phyloP scores from a whole-genome alignment of 768 basidiomycete species.

The Sporobolomyces roseus region DNA sequence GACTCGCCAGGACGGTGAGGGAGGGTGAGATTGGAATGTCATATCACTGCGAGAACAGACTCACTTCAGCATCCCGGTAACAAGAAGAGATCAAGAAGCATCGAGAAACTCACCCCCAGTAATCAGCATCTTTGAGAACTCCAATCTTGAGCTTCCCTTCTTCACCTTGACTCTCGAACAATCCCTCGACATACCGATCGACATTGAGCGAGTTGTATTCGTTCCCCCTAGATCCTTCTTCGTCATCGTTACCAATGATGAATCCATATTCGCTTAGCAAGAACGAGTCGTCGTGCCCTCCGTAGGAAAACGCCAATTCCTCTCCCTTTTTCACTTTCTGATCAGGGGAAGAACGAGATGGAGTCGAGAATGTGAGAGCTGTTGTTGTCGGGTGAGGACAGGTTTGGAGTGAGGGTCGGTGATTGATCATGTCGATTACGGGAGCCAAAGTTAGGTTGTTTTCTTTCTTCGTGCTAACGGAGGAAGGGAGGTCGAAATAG shows the following conservation, averaged over 20 bases:
- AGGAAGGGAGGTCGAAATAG: constrained; percentile 60
- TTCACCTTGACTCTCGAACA: constrained; percentile 54
- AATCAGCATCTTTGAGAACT: constrained; percentile 61
- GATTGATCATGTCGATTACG: constrained; percentile 66
- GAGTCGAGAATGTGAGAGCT: constrained; percentile 41
- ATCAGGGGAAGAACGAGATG: constrained; percentile 52
- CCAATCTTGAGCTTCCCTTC: constrained; percentile 56
- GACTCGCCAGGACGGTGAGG: constrained; percentile 29
- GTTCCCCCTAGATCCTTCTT: constrained; percentile 9
- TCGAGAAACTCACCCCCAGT: constrained; percentile 68
- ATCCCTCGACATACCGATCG: constrained; percentile 55
- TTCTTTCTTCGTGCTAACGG: constrained; percentile 53
- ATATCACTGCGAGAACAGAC: constrained; percentile 31
- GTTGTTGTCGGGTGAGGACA: constrained; percentile 44
- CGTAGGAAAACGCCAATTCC: constrained; percentile 76
- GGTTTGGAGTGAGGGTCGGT: constrained; percentile 32
- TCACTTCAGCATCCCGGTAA: constrained; percentile 21
- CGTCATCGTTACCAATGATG: constrained; percentile 47
- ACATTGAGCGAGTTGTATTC: constrained; percentile 57
- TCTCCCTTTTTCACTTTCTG: constrained; percentile 54
- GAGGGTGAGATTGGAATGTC: constrained; percentile 37
- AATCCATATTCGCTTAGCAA: constrained; percentile 92
- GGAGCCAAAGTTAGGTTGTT: constrained; percentile 86
- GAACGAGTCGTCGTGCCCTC: constrained; percentile 68
- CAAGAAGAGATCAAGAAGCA: constrained; percentile 19